These are phyloP conservation scores for Periconia sp. DNA, from an alignment of 2,329 filamentous ascomycete genomes.

Conservation along the genomic window DNA sequence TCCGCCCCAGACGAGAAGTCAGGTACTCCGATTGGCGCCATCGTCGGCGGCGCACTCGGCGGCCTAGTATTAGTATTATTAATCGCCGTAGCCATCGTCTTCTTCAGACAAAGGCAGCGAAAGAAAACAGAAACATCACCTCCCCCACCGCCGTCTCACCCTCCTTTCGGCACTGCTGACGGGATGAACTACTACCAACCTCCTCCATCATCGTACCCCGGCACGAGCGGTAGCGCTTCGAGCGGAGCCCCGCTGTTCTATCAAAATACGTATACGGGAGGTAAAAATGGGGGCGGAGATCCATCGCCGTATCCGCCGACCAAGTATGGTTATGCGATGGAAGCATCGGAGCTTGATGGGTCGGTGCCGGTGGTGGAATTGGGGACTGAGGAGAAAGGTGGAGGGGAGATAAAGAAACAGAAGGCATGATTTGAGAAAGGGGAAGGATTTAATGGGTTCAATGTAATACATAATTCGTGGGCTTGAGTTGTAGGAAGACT, in stretches of 20 bases:
- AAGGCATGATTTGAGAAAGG: too few relatives aligned
- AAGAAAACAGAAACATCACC: not conserved
- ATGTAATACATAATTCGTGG: not conserved
- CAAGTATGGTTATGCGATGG: too few relatives aligned
- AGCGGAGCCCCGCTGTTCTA: too few relatives aligned
- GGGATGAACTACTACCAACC: too few relatives aligned
- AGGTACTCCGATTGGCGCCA: not conserved
- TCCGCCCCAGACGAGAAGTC: not conserved
- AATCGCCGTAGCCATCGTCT: not conserved
- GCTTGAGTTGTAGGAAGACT: not conserved
- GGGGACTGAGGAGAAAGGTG: not conserved
- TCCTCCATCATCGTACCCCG: too few relatives aligned
- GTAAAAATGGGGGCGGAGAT: too few relatives aligned
- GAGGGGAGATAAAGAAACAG: not conserved
- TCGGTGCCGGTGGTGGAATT: not conserved
- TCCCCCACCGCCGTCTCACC: too few relatives aligned
- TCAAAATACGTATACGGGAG: too few relatives aligned
- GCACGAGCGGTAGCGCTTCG: too few relatives aligned
- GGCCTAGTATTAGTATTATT: not conserved
- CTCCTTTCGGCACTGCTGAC: too few relatives aligned
- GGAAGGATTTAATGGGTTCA: not conserved
- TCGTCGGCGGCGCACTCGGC: not conserved
- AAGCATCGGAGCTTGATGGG: not conserved
- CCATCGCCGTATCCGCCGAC: too few relatives aligned
- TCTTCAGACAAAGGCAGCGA: not conserved